Conservation (phyloP, 73 alveolate genomes). For the Blepharisma japonicum region DNA sequence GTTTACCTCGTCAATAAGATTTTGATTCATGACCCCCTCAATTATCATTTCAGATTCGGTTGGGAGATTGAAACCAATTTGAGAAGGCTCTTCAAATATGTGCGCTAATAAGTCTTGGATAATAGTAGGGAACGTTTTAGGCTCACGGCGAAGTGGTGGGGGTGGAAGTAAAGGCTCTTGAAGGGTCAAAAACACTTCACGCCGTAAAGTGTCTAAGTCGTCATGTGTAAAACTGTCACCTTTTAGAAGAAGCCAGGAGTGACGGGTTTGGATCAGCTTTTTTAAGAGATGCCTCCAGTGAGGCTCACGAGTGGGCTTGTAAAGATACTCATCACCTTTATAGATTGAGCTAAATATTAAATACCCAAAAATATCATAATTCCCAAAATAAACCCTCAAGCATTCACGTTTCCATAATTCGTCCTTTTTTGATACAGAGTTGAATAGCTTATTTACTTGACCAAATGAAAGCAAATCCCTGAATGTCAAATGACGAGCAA, state of each 20-base stretch:
- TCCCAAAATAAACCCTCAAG: neutral
- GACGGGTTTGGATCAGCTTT: neutral
- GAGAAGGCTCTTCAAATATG: neutral
- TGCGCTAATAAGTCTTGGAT: conserved; percentile 9
- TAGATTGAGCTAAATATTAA: neutral
- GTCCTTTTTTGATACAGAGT: neutral
- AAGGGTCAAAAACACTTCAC: neutral
- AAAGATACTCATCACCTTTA: neutral
- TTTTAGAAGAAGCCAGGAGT: neutral
- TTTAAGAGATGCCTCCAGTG: neutral
- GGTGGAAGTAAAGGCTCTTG: conserved; percentile 12
- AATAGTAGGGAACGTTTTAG: conserved; percentile 1
- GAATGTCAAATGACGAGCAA: neutral
- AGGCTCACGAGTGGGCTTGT: neutral
- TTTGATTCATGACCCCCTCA: neutral
- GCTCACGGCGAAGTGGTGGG: conserved; percentile 19
- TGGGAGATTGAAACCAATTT: neutral
- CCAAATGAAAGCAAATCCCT: neutral
- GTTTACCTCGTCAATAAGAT: neutral
- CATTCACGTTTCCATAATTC: neutral
- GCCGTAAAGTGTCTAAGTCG: neutral
- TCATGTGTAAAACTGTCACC: neutral
- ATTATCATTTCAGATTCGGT: conserved; percentile 16
- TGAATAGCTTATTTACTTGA: neutral
- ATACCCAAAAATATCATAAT: conserved; percentile 11